phyloP scores from a whole-genome alignment of 352 stramenopile species.

The Globisporangium nagaii region DNA sequence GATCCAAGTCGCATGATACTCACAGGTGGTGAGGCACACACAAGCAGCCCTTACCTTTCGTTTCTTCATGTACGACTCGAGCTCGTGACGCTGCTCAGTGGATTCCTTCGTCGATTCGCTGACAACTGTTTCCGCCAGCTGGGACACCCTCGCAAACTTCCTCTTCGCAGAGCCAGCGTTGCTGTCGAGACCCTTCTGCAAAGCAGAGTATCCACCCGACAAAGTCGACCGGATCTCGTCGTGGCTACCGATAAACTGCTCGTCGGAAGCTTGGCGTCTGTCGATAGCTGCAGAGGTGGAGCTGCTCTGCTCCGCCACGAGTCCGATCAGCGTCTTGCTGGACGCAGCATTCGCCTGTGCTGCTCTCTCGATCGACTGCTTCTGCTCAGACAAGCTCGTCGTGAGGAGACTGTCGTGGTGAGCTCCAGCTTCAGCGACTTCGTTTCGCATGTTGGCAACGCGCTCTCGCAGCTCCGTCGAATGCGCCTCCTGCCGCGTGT shows the following conservation, averaged over 20 bases:
- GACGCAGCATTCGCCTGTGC: background rate
- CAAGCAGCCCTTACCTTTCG: slow-evolving; percentile 23
- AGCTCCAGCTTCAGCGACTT: slow-evolving; percentile 13
- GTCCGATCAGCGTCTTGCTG: slow-evolving; percentile 5
- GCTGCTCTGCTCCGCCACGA: slow-evolving; percentile 25
- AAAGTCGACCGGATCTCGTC: slow-evolving; percentile 23
- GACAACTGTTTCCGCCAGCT: slow-evolving; percentile 21
- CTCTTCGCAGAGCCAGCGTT: slow-evolving; percentile 26
- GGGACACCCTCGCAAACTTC: slow-evolving; percentile 19
- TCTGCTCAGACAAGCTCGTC: slow-evolving; percentile 15
- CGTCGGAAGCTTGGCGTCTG: slow-evolving; percentile 18
- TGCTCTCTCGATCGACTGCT: slow-evolving; percentile 4
- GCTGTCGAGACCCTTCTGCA: slow-evolving; percentile 23
- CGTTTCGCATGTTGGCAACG: slow-evolving; percentile 19
- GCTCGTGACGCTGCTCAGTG: slow-evolving; percentile 24
- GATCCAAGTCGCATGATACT: background rate
- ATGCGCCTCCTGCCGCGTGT: slow-evolving; percentile 22
- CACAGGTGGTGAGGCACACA: background rate
- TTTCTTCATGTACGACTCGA: slow-evolving; percentile 47
- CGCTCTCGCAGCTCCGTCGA: slow-evolving; percentile 18
- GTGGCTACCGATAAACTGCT: slow-evolving; percentile 22
- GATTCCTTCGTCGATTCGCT: slow-evolving; percentile 21
- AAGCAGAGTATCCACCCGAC: slow-evolving; percentile 13
- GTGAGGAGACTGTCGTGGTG: slow-evolving; percentile 22
- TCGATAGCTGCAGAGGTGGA: slow-evolving; percentile 5